Conservation (phyloP, 768 basidiomycete genomes). For the Russula sp. region DNA sequence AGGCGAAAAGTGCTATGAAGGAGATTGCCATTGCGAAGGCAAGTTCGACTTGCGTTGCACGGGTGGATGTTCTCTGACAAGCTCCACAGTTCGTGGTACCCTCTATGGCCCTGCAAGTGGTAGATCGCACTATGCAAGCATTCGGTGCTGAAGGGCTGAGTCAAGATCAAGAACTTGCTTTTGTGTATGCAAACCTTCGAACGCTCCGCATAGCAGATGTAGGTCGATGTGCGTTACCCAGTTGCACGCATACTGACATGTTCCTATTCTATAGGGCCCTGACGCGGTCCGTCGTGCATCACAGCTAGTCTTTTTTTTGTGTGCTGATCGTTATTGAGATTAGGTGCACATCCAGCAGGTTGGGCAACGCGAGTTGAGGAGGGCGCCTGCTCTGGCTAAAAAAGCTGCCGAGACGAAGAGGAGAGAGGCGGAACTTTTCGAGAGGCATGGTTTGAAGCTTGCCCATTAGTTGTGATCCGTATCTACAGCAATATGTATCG, state of each 20-base stretch:
- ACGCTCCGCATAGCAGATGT: slow-evolving; percentile 88
- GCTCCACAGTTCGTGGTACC: slow-evolving; percentile 80
- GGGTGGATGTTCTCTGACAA: neutral
- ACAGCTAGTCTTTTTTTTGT: neutral
- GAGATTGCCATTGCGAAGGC: slow-evolving; percentile 98
- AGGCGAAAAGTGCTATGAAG: slow-evolving; percentile 92
- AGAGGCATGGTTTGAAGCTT: slow-evolving; percentile 53
- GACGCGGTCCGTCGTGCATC: slow-evolving; percentile 50
- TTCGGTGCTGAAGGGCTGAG: slow-evolving; percentile 95
- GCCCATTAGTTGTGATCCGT: slow-evolving; percentile 31
- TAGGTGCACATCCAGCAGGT: slow-evolving; percentile 95
- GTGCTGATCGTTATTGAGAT: slow-evolving; percentile 17
- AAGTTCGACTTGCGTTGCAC: slow-evolving; percentile 9
- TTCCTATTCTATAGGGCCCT: slow-evolving; percentile 47
- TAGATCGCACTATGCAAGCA: slow-evolving; percentile 94
- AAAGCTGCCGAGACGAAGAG: slow-evolving; percentile 47
- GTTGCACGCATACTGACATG: neutral
- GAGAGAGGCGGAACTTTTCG: slow-evolving; percentile 54
- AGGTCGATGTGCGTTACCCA: slow-evolving; percentile 25
- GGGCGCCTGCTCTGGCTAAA: slow-evolving; percentile 54
- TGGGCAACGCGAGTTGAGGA: slow-evolving; percentile 79
- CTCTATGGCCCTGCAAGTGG: slow-evolving; percentile 75
- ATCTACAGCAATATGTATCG: no score
- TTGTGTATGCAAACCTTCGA: slow-evolving; percentile 68
- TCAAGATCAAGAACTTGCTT: slow-evolving; percentile 81